Percentiles rank a stretch among this genome's conserved stretches.
phyloP scores from a whole-genome alignment of 2,329 filamentous ascomycete genomes.

The Aspergillus calidoustus region DNA sequence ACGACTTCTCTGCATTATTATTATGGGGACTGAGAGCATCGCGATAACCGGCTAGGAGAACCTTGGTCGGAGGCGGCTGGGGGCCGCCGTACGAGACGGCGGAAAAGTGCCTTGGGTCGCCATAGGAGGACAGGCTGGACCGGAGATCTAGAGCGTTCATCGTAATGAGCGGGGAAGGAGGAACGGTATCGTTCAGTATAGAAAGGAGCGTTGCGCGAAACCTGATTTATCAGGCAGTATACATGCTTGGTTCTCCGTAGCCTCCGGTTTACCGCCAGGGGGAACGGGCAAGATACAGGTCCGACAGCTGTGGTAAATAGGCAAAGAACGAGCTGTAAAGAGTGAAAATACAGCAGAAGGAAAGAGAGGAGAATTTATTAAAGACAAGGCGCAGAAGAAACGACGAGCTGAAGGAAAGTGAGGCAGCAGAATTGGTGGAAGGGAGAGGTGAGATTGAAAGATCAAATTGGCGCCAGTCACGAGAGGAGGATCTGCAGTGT shows the following conservation, averaged over 20 bases:
- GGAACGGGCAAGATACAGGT: neutral
- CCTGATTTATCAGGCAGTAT: slow-evolving; percentile 22
- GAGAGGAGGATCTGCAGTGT: slow-evolving; percentile 15
- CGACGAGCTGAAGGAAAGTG: neutral
- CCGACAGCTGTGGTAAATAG: neutral
- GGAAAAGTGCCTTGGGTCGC: slow-evolving; percentile 45
- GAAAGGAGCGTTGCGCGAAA: neutral
- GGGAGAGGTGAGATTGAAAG: slow-evolving; percentile 3
- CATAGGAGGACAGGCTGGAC: slow-evolving; percentile 48
- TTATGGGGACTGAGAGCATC: slow-evolving; percentile 61
- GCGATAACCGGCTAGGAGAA: slow-evolving; percentile 64
- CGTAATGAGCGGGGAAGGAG: slow-evolving; percentile 23
- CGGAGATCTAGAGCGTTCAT: slow-evolving; percentile 43
- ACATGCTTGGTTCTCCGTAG: slow-evolving; percentile 18
- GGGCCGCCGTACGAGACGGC: slow-evolving; percentile 39
- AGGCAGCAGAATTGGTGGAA: neutral
- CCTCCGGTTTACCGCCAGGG: slow-evolving; percentile 14
- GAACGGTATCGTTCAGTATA: slow-evolving; percentile 2
- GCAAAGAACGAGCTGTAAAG: neutral
- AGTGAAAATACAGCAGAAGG: neutral
- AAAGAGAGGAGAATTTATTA: neutral
- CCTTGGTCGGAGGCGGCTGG: slow-evolving; percentile 46
- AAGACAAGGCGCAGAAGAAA: neutral
- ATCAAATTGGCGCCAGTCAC: slow-evolving; percentile 14
- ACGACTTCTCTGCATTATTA: slow-evolving; percentile 58